Percentiles rank a stretch among this genome's conserved stretches.
Conservation (phyloP, 2,329 filamentous ascomycete genomes). For the Knufia petricola region DNA sequence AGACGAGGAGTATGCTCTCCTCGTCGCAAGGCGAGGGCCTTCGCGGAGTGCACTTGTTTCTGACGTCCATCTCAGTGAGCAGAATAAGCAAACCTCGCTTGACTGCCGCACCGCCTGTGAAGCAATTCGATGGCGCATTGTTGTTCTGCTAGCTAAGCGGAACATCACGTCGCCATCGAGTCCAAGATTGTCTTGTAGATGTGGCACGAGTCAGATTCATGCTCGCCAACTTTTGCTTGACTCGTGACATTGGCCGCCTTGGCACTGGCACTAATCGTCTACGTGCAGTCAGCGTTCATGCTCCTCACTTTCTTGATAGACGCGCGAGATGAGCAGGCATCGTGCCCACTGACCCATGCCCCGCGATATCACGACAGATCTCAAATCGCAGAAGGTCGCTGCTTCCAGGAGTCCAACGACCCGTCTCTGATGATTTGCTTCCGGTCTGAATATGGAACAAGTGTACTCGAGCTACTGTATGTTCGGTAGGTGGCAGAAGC, state of each 20-base stretch:
- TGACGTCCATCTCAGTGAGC: conserved; percentile 25
- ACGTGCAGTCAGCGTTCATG: no score
- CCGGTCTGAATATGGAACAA: no score
- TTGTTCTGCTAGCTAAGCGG: not conserved
- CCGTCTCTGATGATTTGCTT: no score
- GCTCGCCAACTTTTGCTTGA: not conserved
- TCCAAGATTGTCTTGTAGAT: not conserved
- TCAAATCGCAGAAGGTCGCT: no score
- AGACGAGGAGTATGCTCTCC: conserved; percentile 30
- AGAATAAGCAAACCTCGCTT: conserved; percentile 32
- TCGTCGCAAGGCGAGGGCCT: conserved; percentile 21
- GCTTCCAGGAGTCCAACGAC: no score
- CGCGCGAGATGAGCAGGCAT: no score
- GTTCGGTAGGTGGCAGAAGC: no score
- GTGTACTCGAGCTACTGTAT: no score
- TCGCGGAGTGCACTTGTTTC: conserved; percentile 17
- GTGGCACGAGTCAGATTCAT: not conserved
- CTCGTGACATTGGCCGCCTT: not conserved
- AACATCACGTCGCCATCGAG: not conserved
- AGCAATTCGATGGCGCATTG: conserved; percentile 7
- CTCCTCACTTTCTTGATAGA: no score
- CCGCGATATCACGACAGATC: no score
- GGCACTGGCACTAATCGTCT: no score
- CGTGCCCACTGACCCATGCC: no score
- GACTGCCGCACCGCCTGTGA: conserved; percentile 27